Percentiles rank a stretch among this genome's conserved stretches.
Evolutionary conservation across 441 rosid species (phyloP).

Genomic region (Hura crepitans): DNA sequence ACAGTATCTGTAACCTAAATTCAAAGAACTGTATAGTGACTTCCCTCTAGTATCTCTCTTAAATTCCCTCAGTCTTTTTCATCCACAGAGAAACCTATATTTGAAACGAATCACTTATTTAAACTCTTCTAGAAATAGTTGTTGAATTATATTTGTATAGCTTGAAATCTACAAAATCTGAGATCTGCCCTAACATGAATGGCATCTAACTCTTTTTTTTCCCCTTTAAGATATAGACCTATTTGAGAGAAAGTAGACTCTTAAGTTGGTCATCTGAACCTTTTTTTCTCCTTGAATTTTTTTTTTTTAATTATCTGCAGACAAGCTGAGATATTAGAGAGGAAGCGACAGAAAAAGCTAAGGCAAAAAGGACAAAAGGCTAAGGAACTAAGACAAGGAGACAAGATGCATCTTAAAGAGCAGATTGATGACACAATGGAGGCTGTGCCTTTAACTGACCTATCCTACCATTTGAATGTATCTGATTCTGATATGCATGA

Average conservation of each 20-base stretch:
- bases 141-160: not conserved
- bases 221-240: not conserved
- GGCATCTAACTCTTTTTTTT: not conserved
- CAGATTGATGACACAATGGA: constrained; percentile 40
- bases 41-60: not conserved
- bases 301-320: constrained; percentile 34
- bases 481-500: constrained; percentile 42
- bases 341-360: constrained; percentile 75
- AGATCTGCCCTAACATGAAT: not conserved
- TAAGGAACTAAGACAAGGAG: constrained; percentile 52
- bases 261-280: not conserved
- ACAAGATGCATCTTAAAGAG: constrained; percentile 39
- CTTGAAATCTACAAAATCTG: not conserved
- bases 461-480: constrained; percentile 35
- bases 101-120: not conserved
- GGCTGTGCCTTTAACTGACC: constrained; percentile 42
- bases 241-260: constrained; percentile 7
- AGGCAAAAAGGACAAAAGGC: constrained; percentile 83
- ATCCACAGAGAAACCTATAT: not conserved
- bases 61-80: not conserved
- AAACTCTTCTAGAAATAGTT: not conserved
- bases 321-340: constrained; percentile 77
- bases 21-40: too few species aligned
- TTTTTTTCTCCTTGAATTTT: constrained; percentile 11
- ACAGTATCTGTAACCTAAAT: not conserved